These are phyloP conservation scores for Gamarada debralockiae DNA, from an alignment of 495 filamentous ascomycete species.

Conservation along the genomic window DNA sequence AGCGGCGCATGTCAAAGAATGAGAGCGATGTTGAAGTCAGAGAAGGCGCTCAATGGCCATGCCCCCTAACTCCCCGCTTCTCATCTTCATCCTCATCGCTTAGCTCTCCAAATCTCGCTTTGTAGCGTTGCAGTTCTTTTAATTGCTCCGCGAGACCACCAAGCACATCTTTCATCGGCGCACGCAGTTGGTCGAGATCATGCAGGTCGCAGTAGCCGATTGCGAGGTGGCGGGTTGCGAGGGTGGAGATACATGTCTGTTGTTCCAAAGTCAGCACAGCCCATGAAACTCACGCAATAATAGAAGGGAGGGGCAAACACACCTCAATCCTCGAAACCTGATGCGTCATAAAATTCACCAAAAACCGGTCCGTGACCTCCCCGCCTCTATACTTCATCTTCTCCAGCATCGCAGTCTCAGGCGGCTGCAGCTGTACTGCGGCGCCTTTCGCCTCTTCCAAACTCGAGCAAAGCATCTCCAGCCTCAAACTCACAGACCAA, in stretches of 20 bases:
- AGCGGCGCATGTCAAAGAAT: too few relatives aligned
- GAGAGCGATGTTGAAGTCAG: too few relatives aligned
- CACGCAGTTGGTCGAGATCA: slow-evolving; percentile 42
- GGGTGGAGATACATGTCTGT: slow-evolving; percentile 56
- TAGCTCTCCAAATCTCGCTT: slow-evolving; percentile 35
- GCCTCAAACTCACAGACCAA: slow-evolving; percentile 82
- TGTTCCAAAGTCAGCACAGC: background rate
- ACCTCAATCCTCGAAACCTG: slow-evolving; percentile 95
- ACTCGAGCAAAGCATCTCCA: slow-evolving; percentile 89
- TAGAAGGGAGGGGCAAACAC: slow-evolving; percentile 29
- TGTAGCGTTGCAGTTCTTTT: slow-evolving; percentile 43
- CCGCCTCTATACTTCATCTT: slow-evolving; percentile 79
- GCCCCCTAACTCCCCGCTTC: too few relatives aligned
- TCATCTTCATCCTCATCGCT: background rate
- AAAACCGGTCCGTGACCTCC: slow-evolving; percentile 80
- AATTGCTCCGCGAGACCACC: slow-evolving; percentile 37
- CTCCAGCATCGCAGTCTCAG: slow-evolving; percentile 77
- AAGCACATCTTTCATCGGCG: slow-evolving; percentile 45
- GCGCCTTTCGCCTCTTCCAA: slow-evolving; percentile 73
- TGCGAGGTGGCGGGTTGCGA: slow-evolving; percentile 62
- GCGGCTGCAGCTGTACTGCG: slow-evolving; percentile 54
- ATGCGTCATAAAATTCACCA: slow-evolving; percentile 86
- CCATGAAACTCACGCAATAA: background rate
- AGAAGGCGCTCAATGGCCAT: too few relatives aligned
- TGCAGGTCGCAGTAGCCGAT: slow-evolving; percentile 34